Percentiles rank a stretch among this genome's conserved stretches.
Evolutionary conservation across 192 early-diverging fungal genomes (phyloP).

Genomic region (Umbelopsis ramanniana): DNA sequence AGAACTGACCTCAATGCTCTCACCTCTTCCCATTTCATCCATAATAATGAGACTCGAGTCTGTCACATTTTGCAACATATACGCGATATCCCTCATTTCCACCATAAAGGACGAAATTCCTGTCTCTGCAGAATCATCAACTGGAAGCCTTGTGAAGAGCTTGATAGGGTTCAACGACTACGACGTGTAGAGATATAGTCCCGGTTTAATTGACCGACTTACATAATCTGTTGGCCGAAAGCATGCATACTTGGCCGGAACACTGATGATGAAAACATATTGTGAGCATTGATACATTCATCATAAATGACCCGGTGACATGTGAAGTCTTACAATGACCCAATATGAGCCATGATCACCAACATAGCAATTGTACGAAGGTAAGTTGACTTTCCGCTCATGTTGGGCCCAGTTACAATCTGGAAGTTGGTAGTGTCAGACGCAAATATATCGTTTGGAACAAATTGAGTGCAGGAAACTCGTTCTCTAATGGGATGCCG

Average conservation of each 20-base stretch:
- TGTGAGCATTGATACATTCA: background rate
- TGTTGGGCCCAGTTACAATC: slow-evolving; percentile 89
- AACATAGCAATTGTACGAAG: slow-evolving; percentile 80
- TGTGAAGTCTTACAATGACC: slow-evolving; percentile 62
- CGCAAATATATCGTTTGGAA: slow-evolving; percentile 77
- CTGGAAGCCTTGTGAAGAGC: slow-evolving; percentile 79
- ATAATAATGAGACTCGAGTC: slow-evolving; percentile 77
- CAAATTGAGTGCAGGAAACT: slow-evolving; percentile 47
- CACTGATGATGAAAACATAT: slow-evolving; percentile 43
- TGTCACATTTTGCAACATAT: slow-evolving; percentile 76
- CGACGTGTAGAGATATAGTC: background rate
- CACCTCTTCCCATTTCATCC: slow-evolving; percentile 88
- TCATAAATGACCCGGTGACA: background rate
- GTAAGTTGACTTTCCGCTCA: slow-evolving; percentile 91
- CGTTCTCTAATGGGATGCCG: slow-evolving; percentile 78
- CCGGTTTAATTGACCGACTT: background rate
- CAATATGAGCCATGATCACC: slow-evolving; percentile 86
- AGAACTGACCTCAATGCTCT: background rate
- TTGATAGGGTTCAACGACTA: slow-evolving; percentile 18
- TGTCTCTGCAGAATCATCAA: slow-evolving; percentile 62
- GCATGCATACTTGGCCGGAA: slow-evolving; percentile 81
- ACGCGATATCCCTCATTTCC: slow-evolving; percentile 87
- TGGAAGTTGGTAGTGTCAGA: slow-evolving; percentile 62
- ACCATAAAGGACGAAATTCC: slow-evolving; percentile 80
- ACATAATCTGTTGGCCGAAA: slow-evolving; percentile 69